Conservation (phyloP, 305 asterid genomes). For the Fraxinus floribunda region DNA sequence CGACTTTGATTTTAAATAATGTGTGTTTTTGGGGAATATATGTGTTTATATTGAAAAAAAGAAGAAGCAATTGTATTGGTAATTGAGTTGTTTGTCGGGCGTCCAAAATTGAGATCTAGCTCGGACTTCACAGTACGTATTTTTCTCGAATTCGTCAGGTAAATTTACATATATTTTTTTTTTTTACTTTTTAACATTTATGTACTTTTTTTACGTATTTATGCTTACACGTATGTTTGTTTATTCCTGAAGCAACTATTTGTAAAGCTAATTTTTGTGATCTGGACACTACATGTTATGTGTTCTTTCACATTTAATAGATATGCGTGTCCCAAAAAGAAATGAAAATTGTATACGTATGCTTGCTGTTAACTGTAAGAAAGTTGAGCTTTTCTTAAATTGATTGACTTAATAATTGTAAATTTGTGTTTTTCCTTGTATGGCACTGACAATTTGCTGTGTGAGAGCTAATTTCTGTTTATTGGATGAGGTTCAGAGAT, state of each 20-base stretch:
- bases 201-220: neutral
- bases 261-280: slow-evolving; percentile 3
- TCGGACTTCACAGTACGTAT: slow-evolving; percentile 18
- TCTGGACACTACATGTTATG: neutral
- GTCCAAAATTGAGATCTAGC: slow-evolving; percentile 35
- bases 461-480: slow-evolving; percentile 20
- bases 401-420: slow-evolving; percentile 5
- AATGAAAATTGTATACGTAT: neutral
- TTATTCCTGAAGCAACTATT: slow-evolving; percentile 3
- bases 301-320: neutral
- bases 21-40: slow-evolving; percentile 13
- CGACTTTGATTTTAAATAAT: slow-evolving; percentile 28
- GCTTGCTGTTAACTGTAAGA: slow-evolving; percentile 1
- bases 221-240: neutral
- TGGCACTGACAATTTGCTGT: slow-evolving; percentile 28
- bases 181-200: neutral
- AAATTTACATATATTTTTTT: slow-evolving; percentile 1
- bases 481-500: slow-evolving; percentile 15
- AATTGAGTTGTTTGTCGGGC: slow-evolving; percentile 10
- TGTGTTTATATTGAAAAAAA: slow-evolving; percentile 1
- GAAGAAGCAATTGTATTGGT: neutral
- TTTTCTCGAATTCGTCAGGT: slow-evolving; percentile 16
- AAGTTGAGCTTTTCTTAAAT: slow-evolving; percentile 12
- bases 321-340: neutral
- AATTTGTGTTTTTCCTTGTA: slow-evolving; percentile 2